A percentile compares a stretch with the other conserved stretches of the same genome.
Evolutionary conservation across 2,329 filamentous ascomycete species (phyloP).

Genomic region (Cryphonectria radicalis): DNA sequence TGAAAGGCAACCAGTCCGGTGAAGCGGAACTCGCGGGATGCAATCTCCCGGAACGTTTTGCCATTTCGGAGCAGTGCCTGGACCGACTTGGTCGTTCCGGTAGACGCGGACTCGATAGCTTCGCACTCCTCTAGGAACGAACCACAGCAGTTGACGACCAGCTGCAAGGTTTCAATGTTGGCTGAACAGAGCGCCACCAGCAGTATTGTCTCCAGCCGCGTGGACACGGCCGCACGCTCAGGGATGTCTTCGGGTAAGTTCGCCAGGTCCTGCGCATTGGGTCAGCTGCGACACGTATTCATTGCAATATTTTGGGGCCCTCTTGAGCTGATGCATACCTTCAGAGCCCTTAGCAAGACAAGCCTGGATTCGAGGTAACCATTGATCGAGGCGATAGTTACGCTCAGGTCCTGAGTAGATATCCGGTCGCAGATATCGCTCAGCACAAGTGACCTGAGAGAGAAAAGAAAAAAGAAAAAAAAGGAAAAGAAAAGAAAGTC

Average conservation of each 20-base stretch:
- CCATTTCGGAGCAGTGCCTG: slow-evolving; percentile 60
- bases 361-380: slow-evolving; percentile 61
- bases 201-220: slow-evolving; percentile 65
- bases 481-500: neutral
- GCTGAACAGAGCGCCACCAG: slow-evolving; percentile 68
- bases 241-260: slow-evolving; percentile 58
- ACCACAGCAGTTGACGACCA: slow-evolving; percentile 65
- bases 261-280: slow-evolving; percentile 52
- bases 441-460: slow-evolving; percentile 48
- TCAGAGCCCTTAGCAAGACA: slow-evolving; percentile 50
- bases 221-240: slow-evolving; percentile 57
- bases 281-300: neutral
- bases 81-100: slow-evolving; percentile 53
- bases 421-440: slow-evolving; percentile 55
- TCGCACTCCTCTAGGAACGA: slow-evolving; percentile 66
- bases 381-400: slow-evolving; percentile 53
- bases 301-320: neutral
- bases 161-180: slow-evolving; percentile 67
- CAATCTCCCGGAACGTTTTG: slow-evolving; percentile 64
- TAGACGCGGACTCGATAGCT: slow-evolving; percentile 54
- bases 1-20: slow-evolving; percentile 73
- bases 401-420: slow-evolving; percentile 47
- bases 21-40: slow-evolving; percentile 66
- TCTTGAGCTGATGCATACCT: slow-evolving; percentile 24
- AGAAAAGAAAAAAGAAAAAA: neutral